These are phyloP conservation scores for Castanea mollissima DNA, from an alignment of 306 rosid genomes.

Conservation along the genomic window DNA sequence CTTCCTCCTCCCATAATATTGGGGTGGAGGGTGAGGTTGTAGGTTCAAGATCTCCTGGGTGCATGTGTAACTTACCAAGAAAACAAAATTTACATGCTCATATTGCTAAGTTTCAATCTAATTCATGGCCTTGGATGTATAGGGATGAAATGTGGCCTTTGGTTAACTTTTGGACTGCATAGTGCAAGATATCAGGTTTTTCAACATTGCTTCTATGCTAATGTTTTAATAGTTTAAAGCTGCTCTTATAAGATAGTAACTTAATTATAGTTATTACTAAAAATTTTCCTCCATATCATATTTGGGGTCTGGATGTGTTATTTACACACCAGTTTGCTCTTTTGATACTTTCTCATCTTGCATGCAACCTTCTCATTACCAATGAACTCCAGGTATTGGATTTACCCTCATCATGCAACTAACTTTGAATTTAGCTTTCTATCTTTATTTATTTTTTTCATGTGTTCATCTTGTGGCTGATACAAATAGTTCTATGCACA, in stretches of 20 bases:
- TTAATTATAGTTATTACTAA: background rate
- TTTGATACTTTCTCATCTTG: background rate
- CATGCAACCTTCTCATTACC: background rate
- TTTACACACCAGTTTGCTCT: background rate
- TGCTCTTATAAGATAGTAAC: slow-evolving; percentile 1
- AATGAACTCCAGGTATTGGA: background rate
- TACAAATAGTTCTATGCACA: slow-evolving; percentile 20
- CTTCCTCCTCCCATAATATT: no score
- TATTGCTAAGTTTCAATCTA: slow-evolving; percentile 15
- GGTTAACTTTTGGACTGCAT: slow-evolving; percentile 24
- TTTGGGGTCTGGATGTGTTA: background rate
- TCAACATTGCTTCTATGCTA: background rate
- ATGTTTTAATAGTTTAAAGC: slow-evolving; percentile 1
- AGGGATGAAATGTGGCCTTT: slow-evolving; percentile 40
- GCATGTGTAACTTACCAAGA: no score
- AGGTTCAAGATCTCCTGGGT: no score
- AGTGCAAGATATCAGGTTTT: slow-evolving; percentile 33
- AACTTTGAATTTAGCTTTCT: slow-evolving; percentile 5
- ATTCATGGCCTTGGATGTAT: slow-evolving; percentile 36
- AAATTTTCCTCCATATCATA: background rate
- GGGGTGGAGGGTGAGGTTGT: no score
- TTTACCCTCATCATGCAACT: background rate
- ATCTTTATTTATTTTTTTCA: slow-evolving; percentile 8
- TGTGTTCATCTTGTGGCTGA: slow-evolving; percentile 16
- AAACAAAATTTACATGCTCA: background rate